Conservation (phyloP, 1,139 yeast species). For the Lodderomyces oxycetoniae region DNA sequence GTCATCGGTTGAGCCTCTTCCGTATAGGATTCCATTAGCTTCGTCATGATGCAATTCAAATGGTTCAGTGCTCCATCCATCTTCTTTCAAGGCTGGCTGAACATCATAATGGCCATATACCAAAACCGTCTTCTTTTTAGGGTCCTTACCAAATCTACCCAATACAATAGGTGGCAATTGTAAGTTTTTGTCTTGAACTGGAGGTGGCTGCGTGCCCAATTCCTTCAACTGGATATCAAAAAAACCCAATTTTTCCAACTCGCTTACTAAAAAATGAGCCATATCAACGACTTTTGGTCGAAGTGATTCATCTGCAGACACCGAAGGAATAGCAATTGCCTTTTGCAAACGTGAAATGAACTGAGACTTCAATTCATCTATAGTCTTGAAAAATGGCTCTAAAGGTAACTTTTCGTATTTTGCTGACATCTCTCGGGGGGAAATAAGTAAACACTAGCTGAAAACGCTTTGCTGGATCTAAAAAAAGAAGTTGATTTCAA, state of each 20-base stretch:
- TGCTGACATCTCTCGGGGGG: conserved; percentile 7
- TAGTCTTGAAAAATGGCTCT: conserved; percentile 50
- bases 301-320: conserved; percentile 81
- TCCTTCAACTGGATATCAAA: conserved; percentile 76
- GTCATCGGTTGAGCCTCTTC: conserved; percentile 96
- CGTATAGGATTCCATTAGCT: conserved; percentile 63
- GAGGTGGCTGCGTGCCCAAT: conserved; percentile 87
- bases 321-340: conserved; percentile 93
- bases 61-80: conserved; percentile 96
- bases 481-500: too few relatives aligned
- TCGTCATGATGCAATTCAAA: conserved; percentile 60
- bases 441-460: too few relatives aligned
- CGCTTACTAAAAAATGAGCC: conserved; percentile 74
- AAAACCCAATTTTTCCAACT: conserved; percentile 70
- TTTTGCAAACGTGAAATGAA: conserved; percentile 65
- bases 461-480: too few relatives aligned
- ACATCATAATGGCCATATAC: conserved; percentile 98
- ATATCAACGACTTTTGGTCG: conserved; percentile 84
- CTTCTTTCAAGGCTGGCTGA: conserved; percentile 89
- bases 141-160: conserved; percentile 79
- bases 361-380: conserved; percentile 65
- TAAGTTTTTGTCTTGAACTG: conserved; percentile 58
- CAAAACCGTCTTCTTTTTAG: conserved; percentile 76
- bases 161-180: conserved; percentile 90
- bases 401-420: conserved; percentile 39